phyloP scores from a whole-genome alignment of 2,329 filamentous ascomycete species.

The Cytospora piceicola region DNA sequence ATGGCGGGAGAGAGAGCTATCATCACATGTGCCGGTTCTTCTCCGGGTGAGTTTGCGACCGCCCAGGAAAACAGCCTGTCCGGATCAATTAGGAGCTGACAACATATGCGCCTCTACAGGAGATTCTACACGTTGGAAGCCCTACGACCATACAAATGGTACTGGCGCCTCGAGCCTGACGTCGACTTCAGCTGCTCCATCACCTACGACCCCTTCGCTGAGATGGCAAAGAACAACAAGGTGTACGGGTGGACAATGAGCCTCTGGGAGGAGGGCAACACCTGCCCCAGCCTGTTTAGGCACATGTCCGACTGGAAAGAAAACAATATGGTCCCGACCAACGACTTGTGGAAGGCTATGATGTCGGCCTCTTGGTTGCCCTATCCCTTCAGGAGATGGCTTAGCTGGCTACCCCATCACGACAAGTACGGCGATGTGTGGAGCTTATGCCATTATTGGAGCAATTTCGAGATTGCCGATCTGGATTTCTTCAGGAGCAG shows the following conservation, averaged over 20 bases:
- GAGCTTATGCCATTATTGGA: slow-evolving; percentile 53
- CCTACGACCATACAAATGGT: slow-evolving; percentile 50
- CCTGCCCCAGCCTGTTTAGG: slow-evolving; percentile 49
- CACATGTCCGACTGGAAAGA: slow-evolving; percentile 47
- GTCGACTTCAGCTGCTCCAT: slow-evolving; percentile 51
- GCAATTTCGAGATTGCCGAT: slow-evolving; percentile 53
- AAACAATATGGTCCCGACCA: slow-evolving; percentile 40
- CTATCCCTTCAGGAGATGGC: slow-evolving; percentile 45
- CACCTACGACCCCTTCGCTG: slow-evolving; percentile 52
- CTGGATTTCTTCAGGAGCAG: slow-evolving; percentile 49
- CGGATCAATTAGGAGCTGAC: slow-evolving; percentile 4
- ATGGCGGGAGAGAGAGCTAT: slow-evolving; percentile 47
- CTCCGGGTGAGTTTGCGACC: slow-evolving; percentile 43
- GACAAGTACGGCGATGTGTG: slow-evolving; percentile 46
- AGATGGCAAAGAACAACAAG: slow-evolving; percentile 49
- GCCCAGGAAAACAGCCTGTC: not conserved
- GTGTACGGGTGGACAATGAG: slow-evolving; percentile 51
- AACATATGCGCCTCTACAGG: slow-evolving; percentile 33
- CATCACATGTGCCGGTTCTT: slow-evolving; percentile 47
- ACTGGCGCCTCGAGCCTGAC: slow-evolving; percentile 52
- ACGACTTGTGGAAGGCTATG: slow-evolving; percentile 46
- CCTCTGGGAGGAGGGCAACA: slow-evolving; percentile 47
- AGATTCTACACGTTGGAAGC: slow-evolving; percentile 49
- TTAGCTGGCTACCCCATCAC: slow-evolving; percentile 44
- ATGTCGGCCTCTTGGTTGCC: slow-evolving; percentile 47